Evolutionary conservation across 2,329 filamentous ascomycete genomes (phyloP), one percentile per base, ranked within the genome.

Genomic region (Penicillium psychrosexuale): DNA sequence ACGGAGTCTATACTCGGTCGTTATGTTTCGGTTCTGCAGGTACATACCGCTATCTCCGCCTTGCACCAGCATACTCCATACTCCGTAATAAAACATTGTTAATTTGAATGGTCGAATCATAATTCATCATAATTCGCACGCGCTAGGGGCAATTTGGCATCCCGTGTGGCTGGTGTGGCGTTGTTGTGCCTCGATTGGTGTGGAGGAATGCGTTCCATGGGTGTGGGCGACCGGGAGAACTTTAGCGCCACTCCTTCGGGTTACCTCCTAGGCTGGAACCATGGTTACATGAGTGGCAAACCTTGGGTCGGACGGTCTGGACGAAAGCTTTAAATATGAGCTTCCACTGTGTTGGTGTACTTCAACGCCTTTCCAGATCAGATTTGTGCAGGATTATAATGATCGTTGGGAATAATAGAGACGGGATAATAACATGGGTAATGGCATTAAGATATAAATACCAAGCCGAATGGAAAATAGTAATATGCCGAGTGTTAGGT

Each of bases 401-500:
- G 5, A 38, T 22, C 19, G 12, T 37, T 37, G 36, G 17, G 6
- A 22, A 13, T 22, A 48, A 30, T 45, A 31, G 19, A 17, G 8
- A 34, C 31, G 12, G 13, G 5, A 9, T 28, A 33, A 12, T 13
- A 9, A 33, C 27, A 6, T 8, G 8, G 27, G 12, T 15, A 34
- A 15, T 34, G 34, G 19, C 42, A 31, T 24, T 24, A 31, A 47
- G 30, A 43, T 46, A 31, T 42, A 55, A 53, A 49, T 43, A 43
- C 13, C 8, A 24, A 53, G 31, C n/a, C 44, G 39, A 50, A 47
- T 33, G 38, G 11, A 53, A 49, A 49, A 53, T 53, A 53, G 37
- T 53, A 49, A 48, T 44, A 53, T 53, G 48, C 51, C 50, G 15
- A 39, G n/a, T 13, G 51, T n/a, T 27, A 24, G 51, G 58, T 58